Evolutionary conservation across 116 monocot species (phyloP).

Genomic region (Phalaenopsis hybrid): DNA sequence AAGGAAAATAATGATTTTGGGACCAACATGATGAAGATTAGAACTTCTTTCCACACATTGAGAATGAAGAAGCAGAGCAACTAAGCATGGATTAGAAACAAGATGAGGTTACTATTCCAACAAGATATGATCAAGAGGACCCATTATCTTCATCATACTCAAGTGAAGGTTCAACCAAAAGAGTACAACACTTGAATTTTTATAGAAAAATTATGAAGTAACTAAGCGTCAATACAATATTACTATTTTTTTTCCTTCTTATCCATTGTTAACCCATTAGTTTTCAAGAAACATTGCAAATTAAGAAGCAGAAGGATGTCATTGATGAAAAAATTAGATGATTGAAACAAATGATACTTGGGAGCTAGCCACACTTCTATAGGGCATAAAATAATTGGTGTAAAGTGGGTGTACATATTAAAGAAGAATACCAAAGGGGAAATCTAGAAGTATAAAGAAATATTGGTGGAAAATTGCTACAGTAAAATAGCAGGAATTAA

Average conservation of each 20-base stretch:
- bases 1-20: no score
- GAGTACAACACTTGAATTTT: no score
- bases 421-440: slow-evolving; percentile 2
- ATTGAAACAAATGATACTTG: not conserved
- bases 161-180: no score
- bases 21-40: no score
- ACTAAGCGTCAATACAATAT: not conserved
- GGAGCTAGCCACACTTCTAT: not conserved
- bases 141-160: no score
- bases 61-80: no score
- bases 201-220: no score
- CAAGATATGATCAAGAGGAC: no score
- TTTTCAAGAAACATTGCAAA: not conserved
- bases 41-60: no score
- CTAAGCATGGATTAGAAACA: no score
- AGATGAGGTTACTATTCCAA: no score
- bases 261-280: not conserved
- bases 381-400: not conserved
- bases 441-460: not conserved
- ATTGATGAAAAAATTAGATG: not conserved
- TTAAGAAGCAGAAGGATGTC: not conserved
- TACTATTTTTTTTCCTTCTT: not conserved
- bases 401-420: not conserved
- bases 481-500: not conserved
- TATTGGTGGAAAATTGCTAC: not conserved